These are phyloP conservation scores for Podaxis sp. DNA, from an alignment of 768 basidiomycete genomes.

Conservation along the genomic window DNA sequence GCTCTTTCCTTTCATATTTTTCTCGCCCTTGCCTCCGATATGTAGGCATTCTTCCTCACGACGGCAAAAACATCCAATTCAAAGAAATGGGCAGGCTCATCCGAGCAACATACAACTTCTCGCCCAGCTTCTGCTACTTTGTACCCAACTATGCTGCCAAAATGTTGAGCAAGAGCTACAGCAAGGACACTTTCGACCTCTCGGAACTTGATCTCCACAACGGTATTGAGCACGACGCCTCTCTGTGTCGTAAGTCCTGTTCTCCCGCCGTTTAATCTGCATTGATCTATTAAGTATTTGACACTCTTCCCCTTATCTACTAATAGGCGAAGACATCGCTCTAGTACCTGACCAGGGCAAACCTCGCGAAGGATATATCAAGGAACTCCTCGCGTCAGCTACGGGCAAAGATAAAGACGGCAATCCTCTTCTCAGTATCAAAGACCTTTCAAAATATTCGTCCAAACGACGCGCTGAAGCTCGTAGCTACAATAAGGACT, in stretches of 20 bases:
- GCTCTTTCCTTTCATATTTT: neutral
- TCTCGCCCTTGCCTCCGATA: constrained; percentile 19
- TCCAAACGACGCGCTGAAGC: constrained; percentile 64
- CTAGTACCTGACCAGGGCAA: constrained; percentile 50
- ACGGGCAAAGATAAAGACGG: constrained; percentile 57
- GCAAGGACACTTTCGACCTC: constrained; percentile 62
- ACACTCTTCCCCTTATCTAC: neutral
- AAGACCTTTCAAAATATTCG: constrained; percentile 58
- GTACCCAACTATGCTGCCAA: constrained; percentile 61
- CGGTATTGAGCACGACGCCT: constrained; percentile 72
- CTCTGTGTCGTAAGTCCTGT: constrained; percentile 52
- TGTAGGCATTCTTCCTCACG: constrained; percentile 61
- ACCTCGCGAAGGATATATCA: constrained; percentile 48
- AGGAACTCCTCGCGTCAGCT: constrained; percentile 56
- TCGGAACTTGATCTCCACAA: constrained; percentile 72
- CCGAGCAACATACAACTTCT: constrained; percentile 66
- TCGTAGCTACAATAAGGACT: constrained; percentile 53
- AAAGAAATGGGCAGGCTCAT: constrained; percentile 42
- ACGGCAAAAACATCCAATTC: constrained; percentile 71
- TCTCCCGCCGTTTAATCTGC: neutral
- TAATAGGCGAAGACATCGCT: constrained; percentile 53
- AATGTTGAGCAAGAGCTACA: constrained; percentile 56
- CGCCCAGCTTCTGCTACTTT: constrained; percentile 64
- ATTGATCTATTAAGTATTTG: neutral
- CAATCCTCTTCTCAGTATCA: constrained; percentile 46